A percentile compares a stretch with the other conserved stretches of the same genome.
These are phyloP conservation scores for Bryoerythrophyllum caledonicum DNA, from an alignment of 225 moss, liverwort and hornwort species.

Conservation along the genomic window DNA sequence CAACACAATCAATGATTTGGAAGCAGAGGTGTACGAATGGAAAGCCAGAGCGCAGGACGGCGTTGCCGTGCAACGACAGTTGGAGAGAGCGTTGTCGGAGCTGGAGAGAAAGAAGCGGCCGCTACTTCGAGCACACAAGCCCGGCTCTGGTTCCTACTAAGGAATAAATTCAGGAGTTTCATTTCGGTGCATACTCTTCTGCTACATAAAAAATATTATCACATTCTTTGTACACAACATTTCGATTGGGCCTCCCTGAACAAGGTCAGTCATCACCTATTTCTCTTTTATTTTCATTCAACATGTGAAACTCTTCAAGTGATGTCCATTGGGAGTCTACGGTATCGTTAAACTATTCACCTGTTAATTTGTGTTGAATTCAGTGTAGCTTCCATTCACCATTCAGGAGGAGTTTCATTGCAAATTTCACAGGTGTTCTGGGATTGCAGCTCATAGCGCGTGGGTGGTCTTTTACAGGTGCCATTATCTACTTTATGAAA, in stretches of 20 bases:
- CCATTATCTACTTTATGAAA: conserved; percentile 44
- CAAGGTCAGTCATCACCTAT: conserved; percentile 16
- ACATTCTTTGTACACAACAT: conserved; percentile 14
- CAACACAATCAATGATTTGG: conserved; percentile 33
- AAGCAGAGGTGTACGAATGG: conserved; percentile 46
- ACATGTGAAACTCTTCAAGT: neutral
- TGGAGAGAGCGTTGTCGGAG: conserved; percentile 38
- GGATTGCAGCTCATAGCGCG: neutral
- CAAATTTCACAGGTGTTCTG: neutral
- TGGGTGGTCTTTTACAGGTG: conserved; percentile 39
- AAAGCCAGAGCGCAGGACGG: conserved; percentile 47
- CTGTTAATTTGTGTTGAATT: neutral
- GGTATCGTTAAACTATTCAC: neutral
- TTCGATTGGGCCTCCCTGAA: neutral
- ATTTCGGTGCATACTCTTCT: conserved; percentile 4
- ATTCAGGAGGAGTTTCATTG: neutral
- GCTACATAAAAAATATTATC: neutral
- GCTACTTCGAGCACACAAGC: conserved; percentile 29
- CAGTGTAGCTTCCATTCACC: neutral
- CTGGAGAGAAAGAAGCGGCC: conserved; percentile 46
- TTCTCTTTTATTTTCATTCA: neutral
- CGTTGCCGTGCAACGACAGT: conserved; percentile 29
- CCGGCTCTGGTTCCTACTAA: conserved; percentile 19
- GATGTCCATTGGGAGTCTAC: neutral
- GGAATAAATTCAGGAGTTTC: neutral